Conservation (phyloP, 2,329 filamentous ascomycete species). For the Sporothrix schenckii region DNA sequence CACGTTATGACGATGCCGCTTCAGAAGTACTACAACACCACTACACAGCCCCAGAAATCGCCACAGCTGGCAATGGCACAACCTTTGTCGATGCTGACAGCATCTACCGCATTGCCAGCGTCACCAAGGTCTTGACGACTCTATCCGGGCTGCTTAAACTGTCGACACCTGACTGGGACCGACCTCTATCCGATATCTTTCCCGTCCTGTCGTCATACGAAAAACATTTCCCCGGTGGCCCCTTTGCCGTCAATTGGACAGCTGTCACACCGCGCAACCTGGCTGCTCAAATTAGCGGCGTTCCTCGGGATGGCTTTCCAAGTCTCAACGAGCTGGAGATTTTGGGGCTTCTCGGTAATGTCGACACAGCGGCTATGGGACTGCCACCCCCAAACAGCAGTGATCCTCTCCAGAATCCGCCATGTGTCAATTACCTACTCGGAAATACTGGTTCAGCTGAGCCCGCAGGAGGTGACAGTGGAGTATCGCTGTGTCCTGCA, state of each 20-base stretch:
- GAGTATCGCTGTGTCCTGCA: background rate
- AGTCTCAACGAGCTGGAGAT: slow-evolving; percentile 26
- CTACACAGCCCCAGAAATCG: slow-evolving; percentile 45
- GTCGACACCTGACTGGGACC: slow-evolving; percentile 26
- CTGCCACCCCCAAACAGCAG: slow-evolving; percentile 16
- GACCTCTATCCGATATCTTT: slow-evolving; percentile 25
- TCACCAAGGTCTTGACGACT: slow-evolving; percentile 44
- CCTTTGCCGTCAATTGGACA: slow-evolving; percentile 39
- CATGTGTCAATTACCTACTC: slow-evolving; percentile 13
- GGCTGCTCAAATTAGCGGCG: slow-evolving; percentile 38
- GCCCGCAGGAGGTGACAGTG: background rate
- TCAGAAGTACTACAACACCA: slow-evolving; percentile 44
- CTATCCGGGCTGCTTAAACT: slow-evolving; percentile 41
- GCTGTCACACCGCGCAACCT: slow-evolving; percentile 39
- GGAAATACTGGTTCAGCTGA: background rate
- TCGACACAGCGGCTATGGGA: slow-evolving; percentile 26
- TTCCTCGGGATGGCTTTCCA: slow-evolving; percentile 36
- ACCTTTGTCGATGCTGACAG: slow-evolving; percentile 41
- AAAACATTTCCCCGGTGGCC: slow-evolving; percentile 16
- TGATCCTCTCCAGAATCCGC: slow-evolving; percentile 29
- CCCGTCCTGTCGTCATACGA: slow-evolving; percentile 34
- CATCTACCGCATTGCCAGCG: slow-evolving; percentile 46
- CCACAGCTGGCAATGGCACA: slow-evolving; percentile 39
- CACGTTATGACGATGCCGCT: slow-evolving; percentile 20
- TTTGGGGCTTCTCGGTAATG: background rate